Evolutionary conservation across 208 protist genomes (phyloP).

Genomic region (Trichomonas vaginalis): DNA sequence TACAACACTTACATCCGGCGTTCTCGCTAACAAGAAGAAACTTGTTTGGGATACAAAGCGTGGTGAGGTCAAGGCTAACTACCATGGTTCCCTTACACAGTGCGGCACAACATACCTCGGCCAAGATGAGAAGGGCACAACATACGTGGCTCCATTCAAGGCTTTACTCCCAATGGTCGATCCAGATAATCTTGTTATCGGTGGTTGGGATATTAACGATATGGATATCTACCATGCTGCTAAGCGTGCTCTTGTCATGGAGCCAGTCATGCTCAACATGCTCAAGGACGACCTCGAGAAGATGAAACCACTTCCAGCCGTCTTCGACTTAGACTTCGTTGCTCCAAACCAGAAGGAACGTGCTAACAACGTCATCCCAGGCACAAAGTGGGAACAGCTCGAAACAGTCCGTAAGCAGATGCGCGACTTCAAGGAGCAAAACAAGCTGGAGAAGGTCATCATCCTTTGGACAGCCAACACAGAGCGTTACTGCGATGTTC

Average conservation of each 20-base stretch:
- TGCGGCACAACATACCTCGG: slow-evolving; percentile 74
- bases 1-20: slow-evolving; percentile 75
- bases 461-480: slow-evolving; percentile 95
- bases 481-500: slow-evolving; percentile 75
- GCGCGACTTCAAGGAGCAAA: slow-evolving; percentile 50
- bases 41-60: slow-evolving; percentile 72
- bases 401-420: slow-evolving; percentile 78
- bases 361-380: slow-evolving; percentile 76
- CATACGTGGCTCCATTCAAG: slow-evolving; percentile 57
- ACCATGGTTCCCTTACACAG: slow-evolving; percentile 86
- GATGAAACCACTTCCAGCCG: slow-evolving; percentile 69
- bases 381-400: slow-evolving; percentile 69
- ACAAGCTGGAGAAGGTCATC: slow-evolving; percentile 80
- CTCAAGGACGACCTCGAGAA: slow-evolving; percentile 57
- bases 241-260: slow-evolving; percentile 73
- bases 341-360: slow-evolving; percentile 84
- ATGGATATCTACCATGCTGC: slow-evolving; percentile 75
- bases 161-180: slow-evolving; percentile 77
- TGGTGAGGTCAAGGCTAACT: slow-evolving; percentile 72
- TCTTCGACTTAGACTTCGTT: slow-evolving; percentile 89
- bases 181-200: slow-evolving; percentile 81
- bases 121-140: slow-evolving; percentile 47
- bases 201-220: slow-evolving; percentile 88
- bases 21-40: slow-evolving; percentile 70
- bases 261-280: slow-evolving; percentile 55